Base-by-base conservation (phyloP, 441 rosid genomes). In the Erysimum cheiri region DNA sequence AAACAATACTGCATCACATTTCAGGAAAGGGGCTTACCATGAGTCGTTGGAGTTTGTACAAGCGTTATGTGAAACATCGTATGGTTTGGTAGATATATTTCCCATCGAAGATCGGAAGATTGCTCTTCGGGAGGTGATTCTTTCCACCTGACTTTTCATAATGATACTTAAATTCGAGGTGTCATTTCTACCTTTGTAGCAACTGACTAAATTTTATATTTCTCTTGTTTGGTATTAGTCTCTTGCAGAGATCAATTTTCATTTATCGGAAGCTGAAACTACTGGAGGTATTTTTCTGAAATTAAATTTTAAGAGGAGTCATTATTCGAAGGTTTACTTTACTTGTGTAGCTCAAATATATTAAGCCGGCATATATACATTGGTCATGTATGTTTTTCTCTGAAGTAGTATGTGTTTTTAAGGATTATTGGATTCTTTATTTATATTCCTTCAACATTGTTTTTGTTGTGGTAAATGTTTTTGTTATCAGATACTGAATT, bases 31-130 rank as follows among this genome's bases (percentile, higher is more conserved):
- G 68, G 85, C 98, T 67, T 95, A 90, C 84, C 93, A 87, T 11
- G 92, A 88, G 74, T 95, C 99, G 17, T 84, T 95, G 84, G 97
- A 95, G 70, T 91, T 95, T 88, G 99, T 95, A 72, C 89, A 80
- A 79, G 80, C 93, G 17, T 69, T 95, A 53, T 95, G 98, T 67
- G 99, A 95, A 36, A 95, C 95, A 61, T 95, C 99, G n/a, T 95
- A 89, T 81, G 93, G 93, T 58, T 83, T 95, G 76, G 98, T 92
- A 39, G 99, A 95, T 80, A 81, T 95, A 60, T 95, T 95, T 86
- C 98, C 98, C 28, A 86, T 88, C 64, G 99, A 95, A 87, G 99
- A 95, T 81, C 89, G 98, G 62, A 92, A 95, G 83, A 79, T 82
- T 83, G 95, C 96, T 75, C 89, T 95, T 49, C 79, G 87, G 74